phyloP scores from a whole-genome alignment of 139 green algal genomes.

The Spirogloea muscicola region DNA sequence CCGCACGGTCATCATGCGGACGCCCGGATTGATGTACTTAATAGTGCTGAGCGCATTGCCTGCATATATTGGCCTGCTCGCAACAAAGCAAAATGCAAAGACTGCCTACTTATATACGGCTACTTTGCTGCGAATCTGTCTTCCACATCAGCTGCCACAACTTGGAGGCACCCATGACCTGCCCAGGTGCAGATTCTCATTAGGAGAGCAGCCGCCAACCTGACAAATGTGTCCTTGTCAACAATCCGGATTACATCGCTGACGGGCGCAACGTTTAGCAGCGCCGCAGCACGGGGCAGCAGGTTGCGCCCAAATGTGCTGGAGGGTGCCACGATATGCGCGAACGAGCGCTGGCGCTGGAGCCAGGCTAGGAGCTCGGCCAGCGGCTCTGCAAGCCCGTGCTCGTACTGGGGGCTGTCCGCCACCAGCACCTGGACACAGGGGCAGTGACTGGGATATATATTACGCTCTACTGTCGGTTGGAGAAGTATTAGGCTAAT shows the following conservation, averaged over 20 bases:
- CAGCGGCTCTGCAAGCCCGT: slow-evolving; percentile 6
- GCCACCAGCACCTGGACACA: slow-evolving; percentile 12
- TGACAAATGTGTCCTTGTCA: slow-evolving; percentile 58
- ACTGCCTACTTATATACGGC: not conserved
- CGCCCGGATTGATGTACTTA: slow-evolving; percentile 19
- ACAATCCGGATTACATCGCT: slow-evolving; percentile 64
- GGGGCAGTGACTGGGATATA: not conserved
- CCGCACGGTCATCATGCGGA: slow-evolving; percentile 68
- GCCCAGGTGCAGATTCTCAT: not conserved
- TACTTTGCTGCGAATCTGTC: not conserved
- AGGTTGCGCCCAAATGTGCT: slow-evolving; percentile 74
- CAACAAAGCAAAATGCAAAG: not conserved
- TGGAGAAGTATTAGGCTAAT: not conserved
- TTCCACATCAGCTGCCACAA: not conserved
- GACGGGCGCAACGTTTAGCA: slow-evolving; percentile 70
- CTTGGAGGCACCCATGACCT: not conserved
- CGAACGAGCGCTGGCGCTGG: slow-evolving; percentile 39
- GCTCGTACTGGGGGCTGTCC: not conserved
- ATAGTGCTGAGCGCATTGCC: slow-evolving; percentile 84
- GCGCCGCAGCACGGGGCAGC: slow-evolving; percentile 71
- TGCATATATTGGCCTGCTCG: slow-evolving; percentile 67
- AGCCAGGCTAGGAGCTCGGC: slow-evolving; percentile 9
- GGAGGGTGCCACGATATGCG: slow-evolving; percentile 65
- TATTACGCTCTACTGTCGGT: not conserved
- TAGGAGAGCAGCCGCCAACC: not conserved